These are phyloP conservation scores for Excoecaria cochinchinensis DNA, from an alignment of 345 rosid genomes.

Conservation along the genomic window DNA sequence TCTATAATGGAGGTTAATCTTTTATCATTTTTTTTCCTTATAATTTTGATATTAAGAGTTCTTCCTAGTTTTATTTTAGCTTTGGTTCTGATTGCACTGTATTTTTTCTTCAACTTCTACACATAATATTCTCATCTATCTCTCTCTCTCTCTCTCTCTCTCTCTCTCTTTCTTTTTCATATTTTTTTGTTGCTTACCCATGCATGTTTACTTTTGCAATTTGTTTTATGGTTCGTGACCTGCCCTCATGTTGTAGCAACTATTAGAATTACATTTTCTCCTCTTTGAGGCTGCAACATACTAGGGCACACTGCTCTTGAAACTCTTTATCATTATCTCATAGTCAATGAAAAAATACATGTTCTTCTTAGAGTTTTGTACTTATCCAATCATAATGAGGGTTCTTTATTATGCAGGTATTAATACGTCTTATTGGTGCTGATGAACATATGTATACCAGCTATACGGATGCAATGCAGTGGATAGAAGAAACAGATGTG, in stretches of 20 bases:
- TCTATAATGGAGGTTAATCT: slow-evolving; percentile 89
- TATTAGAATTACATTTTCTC: neutral
- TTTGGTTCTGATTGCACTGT: slow-evolving; percentile 1
- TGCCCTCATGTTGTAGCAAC: neutral
- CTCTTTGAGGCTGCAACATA: neutral
- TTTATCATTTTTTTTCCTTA: slow-evolving; percentile 9
- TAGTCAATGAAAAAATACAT: neutral
- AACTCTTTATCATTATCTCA: neutral
- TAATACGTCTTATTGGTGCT: slow-evolving; percentile 79
- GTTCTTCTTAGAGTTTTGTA: neutral
- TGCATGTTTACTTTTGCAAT: neutral
- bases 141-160: neutral
- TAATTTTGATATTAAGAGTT: slow-evolving; percentile 17
- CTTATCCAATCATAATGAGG: neutral
- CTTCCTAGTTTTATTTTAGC: neutral
- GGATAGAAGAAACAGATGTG: slow-evolving; percentile 86
- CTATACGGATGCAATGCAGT: slow-evolving; percentile 66
- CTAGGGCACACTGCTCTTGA: neutral
- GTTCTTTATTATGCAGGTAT: slow-evolving; percentile 50
- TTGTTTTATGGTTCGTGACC: neutral
- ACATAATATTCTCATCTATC: neutral
- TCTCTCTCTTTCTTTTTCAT: neutral
- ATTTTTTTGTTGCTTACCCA: neutral
- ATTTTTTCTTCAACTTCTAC: neutral
- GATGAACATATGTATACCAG: slow-evolving; percentile 86